Evolutionary conservation across 345 rosid species (phyloP).

Genomic region (Lagerstroemia speciosa): DNA sequence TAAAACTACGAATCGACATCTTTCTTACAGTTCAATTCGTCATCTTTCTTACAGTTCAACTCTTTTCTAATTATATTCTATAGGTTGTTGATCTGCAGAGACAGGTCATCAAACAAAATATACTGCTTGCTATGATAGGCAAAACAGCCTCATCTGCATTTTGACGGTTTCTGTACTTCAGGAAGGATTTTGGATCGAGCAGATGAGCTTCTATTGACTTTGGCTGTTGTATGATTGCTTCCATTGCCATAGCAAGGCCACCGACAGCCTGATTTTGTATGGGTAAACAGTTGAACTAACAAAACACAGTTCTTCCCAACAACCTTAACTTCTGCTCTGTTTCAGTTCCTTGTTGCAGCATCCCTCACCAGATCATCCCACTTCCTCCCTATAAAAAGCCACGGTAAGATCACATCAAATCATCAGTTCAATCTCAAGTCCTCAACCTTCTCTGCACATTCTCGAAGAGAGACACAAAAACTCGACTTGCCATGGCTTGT

Average conservation of each 20-base stretch:
- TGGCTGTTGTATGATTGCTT: neutral
- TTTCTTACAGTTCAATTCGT: too few species aligned
- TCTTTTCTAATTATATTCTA: neutral
- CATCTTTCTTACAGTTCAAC: too few species aligned
- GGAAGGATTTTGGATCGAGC: neutral
- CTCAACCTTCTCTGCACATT: neutral
- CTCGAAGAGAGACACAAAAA: neutral
- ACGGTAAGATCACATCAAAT: neutral
- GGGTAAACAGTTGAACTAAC: slow-evolving; percentile 10
- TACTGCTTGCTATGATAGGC: too few species aligned
- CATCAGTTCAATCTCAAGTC: neutral
- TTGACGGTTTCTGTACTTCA: slow-evolving; percentile 6
- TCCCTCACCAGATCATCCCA: neutral
- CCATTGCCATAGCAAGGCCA: neutral
- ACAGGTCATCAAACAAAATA: too few species aligned
- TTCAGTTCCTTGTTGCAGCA: neutral
- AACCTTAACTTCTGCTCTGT: neutral
- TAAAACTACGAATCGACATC: too few species aligned
- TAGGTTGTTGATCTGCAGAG: neutral
- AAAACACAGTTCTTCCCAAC: slow-evolving; percentile 4
- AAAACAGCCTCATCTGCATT: neutral
- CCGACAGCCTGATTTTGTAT: neutral
- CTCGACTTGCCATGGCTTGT: slow-evolving; percentile 9
- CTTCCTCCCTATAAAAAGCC: neutral
- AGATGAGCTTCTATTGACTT: slow-evolving; percentile 6